Percentiles rank a stretch among this genome's conserved stretches.
phyloP scores from a whole-genome alignment of 1,139 yeast genomes.

The Zygoascus meyerae region DNA sequence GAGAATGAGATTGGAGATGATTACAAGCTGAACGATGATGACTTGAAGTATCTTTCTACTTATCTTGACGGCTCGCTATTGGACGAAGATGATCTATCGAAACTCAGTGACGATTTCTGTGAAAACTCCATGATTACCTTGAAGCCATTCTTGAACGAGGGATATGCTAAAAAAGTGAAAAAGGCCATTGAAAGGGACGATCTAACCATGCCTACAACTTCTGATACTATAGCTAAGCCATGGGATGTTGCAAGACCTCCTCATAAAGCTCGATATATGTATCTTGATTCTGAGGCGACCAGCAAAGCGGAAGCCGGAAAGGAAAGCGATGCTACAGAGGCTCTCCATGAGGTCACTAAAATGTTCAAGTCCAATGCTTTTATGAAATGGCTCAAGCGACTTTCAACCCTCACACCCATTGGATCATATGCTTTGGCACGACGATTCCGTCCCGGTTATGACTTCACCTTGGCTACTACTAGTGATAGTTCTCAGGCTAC shows the following conservation, averaged over 20 bases:
- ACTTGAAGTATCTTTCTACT: constrained; percentile 27
- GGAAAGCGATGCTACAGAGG: constrained; percentile 20
- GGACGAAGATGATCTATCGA: constrained; percentile 36
- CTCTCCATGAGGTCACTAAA: constrained; percentile 49
- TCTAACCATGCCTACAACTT: constrained; percentile 42
- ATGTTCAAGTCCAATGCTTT: constrained; percentile 59
- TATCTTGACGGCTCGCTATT: constrained; percentile 58
- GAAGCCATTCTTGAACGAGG: constrained; percentile 52
- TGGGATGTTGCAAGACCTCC: constrained; percentile 95
- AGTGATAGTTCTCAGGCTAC: constrained; percentile 27
- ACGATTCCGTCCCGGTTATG: constrained; percentile 91
- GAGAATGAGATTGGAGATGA: constrained; percentile 16
- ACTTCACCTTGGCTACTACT: constrained; percentile 69
- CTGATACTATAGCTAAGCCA: constrained; percentile 55
- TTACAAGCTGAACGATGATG: constrained; percentile 18
- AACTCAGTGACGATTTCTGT: constrained; percentile 48
- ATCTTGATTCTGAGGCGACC: constrained; percentile 44
- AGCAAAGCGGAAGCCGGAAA: constrained; percentile 19
- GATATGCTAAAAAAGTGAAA: constrained; percentile 46
- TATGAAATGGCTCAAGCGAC: constrained; percentile 58
- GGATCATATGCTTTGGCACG: constrained; percentile 68
- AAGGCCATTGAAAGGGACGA: constrained; percentile 39
- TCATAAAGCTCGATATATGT: constrained; percentile 83
- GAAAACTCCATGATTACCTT: constrained; percentile 70
- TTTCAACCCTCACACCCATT: constrained; percentile 62